Evolutionary conservation across 352 stramenopile genomes (phyloP), one percentile per base, ranked within the genome.

Genomic region (Globisporangium polare): DNA sequence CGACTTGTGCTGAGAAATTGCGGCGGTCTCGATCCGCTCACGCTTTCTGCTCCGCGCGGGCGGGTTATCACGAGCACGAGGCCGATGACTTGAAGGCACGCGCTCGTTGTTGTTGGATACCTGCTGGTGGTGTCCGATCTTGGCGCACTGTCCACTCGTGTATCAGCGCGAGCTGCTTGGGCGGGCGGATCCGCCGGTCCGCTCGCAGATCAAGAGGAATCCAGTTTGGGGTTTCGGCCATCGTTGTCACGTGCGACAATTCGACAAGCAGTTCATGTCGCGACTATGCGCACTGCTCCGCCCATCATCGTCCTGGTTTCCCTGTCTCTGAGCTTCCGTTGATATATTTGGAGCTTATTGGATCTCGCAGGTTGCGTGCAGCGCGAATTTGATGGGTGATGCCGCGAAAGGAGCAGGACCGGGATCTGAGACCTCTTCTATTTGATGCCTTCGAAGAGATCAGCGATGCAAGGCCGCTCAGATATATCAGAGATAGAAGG

Each of bases 341-440:
- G 53, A 59, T 59, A 59, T 26, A 59, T 59, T 59, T 41, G 53
- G 53, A 59, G 26, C 2, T 13, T 26, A 59, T 59, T n/a, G 4
- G n/a, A 10, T 59, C 22, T 50, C 3, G 15, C 37, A 59, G 53
- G 53, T 50, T 1, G 12, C 0, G 2, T 7, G 8, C 22, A 7
- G 24, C 13, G 5, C 22, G 35, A 37, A 39, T 18, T 35, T 46
- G 26, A 33, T 50, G 31, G 53, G 41, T 47, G 26, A 13, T 45
- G 41, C 7, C 33, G 15, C 12, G 8, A 39, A 15, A 39, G 15
- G 33, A 39, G 9, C 12, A 39, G 33, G 2, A 24, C 18, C 4
- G 2, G 27, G 20, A 37, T 59, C 37, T 0, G 33, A 39, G 5
- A 39, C 33, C 33, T 39, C 12, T 15, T 39, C 15, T 15, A 39